phyloP scores from a whole-genome alignment of 1,284 basidiomycete species.

The Puccinia novopanici region DNA sequence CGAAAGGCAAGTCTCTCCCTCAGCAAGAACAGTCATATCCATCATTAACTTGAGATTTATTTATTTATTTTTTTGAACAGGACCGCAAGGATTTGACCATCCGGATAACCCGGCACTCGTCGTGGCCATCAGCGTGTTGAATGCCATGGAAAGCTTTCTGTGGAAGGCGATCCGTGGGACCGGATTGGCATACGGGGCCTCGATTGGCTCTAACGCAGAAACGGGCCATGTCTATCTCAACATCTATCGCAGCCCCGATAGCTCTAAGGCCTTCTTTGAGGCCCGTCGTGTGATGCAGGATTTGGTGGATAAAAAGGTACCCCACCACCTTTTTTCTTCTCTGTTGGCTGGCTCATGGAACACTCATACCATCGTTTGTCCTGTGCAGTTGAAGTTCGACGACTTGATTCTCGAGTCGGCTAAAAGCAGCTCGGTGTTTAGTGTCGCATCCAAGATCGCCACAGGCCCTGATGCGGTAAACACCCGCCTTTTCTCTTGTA shows the following conservation, averaged over 20 bases:
- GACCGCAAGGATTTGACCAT: slow-evolving; percentile 69
- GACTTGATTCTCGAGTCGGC: slow-evolving; percentile 84
- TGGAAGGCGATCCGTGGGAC: slow-evolving; percentile 83
- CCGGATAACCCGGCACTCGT: slow-evolving; percentile 80
- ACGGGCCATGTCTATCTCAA: slow-evolving; percentile 68
- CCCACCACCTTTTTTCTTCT: not conserved
- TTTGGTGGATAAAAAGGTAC: slow-evolving; percentile 56
- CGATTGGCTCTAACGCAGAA: slow-evolving; percentile 76
- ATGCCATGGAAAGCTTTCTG: slow-evolving; percentile 90
- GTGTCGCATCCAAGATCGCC: slow-evolving; percentile 76
- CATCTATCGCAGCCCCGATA: slow-evolving; percentile 74
- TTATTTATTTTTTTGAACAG: too few relatives aligned
- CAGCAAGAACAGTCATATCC: too few relatives aligned
- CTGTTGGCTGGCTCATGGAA: not conserved
- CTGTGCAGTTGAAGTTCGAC: slow-evolving; percentile 73
- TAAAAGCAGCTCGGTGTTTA: slow-evolving; percentile 85
- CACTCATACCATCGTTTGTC: too few relatives aligned
- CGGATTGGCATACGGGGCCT: slow-evolving; percentile 90
- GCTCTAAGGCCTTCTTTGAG: slow-evolving; percentile 78
- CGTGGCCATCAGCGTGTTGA: slow-evolving; percentile 83
- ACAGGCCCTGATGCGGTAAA: slow-evolving; percentile 78
- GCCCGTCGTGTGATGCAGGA: slow-evolving; percentile 64
- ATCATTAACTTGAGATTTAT: not conserved
- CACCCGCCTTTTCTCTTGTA: not conserved
- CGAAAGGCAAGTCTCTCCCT: slow-evolving; percentile 68